phyloP scores from a whole-genome alignment of 805 yeast species.

The Wickerhamomyces canadensis region DNA sequence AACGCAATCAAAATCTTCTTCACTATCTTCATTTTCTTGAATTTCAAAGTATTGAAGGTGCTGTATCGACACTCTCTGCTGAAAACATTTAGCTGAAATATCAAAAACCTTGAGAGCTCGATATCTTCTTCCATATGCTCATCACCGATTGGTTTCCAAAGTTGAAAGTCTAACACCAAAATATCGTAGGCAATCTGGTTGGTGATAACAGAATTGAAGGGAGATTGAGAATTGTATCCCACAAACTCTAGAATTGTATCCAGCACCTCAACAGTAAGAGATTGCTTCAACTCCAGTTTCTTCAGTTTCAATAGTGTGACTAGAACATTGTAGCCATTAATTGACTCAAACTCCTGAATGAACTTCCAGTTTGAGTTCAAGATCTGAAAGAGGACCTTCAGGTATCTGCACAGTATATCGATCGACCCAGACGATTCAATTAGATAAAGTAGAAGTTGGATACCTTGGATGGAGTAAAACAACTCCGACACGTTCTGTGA shows the following conservation, averaged over 20 bases:
- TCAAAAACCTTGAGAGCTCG: slow-evolving; percentile 45
- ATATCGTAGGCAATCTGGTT: slow-evolving; percentile 53
- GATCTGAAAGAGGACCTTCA: slow-evolving; percentile 37
- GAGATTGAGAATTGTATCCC: slow-evolving; percentile 49
- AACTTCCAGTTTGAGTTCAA: slow-evolving; percentile 45
- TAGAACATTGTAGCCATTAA: slow-evolving; percentile 56
- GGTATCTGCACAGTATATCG: slow-evolving; percentile 26
- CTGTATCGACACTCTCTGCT: slow-evolving; percentile 46
- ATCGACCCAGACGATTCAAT: slow-evolving; percentile 39
- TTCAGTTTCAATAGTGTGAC: slow-evolving; percentile 48
- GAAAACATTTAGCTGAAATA: slow-evolving; percentile 55
- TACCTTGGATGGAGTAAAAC: slow-evolving; percentile 42
- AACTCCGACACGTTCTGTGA: slow-evolving; percentile 11
- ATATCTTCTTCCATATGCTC: slow-evolving; percentile 21
- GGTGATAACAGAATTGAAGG: slow-evolving; percentile 50
- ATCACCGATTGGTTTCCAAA: slow-evolving; percentile 37
- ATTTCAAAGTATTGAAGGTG: slow-evolving; percentile 44
- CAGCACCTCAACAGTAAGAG: slow-evolving; percentile 37
- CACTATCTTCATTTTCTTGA: slow-evolving; percentile 46
- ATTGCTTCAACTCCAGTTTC: slow-evolving; percentile 20
- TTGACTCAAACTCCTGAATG: slow-evolving; percentile 51
- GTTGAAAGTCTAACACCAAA: slow-evolving; percentile 57
- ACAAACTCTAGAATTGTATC: slow-evolving; percentile 43
- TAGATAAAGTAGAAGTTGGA: slow-evolving; percentile 38
- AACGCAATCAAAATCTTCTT: slow-evolving; percentile 26